Evolutionary conservation across 2,329 filamentous ascomycete species (phyloP).

Genomic region (Cytospora chrysosperma): DNA sequence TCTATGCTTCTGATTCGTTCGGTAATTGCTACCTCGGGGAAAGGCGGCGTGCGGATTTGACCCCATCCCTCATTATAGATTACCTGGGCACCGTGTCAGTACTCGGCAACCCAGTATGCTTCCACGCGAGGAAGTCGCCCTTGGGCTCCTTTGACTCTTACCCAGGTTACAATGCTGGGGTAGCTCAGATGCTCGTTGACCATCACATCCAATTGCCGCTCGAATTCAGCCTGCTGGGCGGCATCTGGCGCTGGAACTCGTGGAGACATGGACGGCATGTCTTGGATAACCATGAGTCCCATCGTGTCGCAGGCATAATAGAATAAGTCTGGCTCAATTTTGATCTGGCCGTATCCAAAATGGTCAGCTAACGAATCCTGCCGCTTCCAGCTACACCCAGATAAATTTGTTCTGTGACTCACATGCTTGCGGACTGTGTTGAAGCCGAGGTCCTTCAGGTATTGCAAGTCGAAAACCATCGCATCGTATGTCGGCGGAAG

Average conservation of each 20-base stretch:
- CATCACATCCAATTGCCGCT: conserved; percentile 60
- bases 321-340: conserved; percentile 65
- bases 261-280: conserved; percentile 63
- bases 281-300: conserved; percentile 66
- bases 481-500: conserved; percentile 64
- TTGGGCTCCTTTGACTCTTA: conserved; percentile 30
- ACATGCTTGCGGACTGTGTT: conserved; percentile 72
- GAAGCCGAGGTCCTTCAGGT: conserved; percentile 65
- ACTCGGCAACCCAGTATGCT: no score
- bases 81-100: conserved; percentile 42
- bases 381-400: no score
- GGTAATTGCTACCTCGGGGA: conserved; percentile 58
- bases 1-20: conserved; percentile 56
- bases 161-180: conserved; percentile 65
- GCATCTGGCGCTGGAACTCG: conserved; percentile 36
- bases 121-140: no score
- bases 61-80: conserved; percentile 76
- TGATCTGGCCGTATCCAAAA: conserved; percentile 47
- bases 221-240: conserved; percentile 62
- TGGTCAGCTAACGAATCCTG: neutral
- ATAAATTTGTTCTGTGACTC: conserved; percentile 30
- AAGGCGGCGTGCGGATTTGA: conserved; percentile 48
- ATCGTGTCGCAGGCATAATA: conserved; percentile 67
- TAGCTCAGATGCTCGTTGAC: conserved; percentile 64
- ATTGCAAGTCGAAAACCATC: conserved; percentile 64